phyloP scores from a whole-genome alignment of 2,329 filamentous ascomycete species.

The Penicillium hordei region DNA sequence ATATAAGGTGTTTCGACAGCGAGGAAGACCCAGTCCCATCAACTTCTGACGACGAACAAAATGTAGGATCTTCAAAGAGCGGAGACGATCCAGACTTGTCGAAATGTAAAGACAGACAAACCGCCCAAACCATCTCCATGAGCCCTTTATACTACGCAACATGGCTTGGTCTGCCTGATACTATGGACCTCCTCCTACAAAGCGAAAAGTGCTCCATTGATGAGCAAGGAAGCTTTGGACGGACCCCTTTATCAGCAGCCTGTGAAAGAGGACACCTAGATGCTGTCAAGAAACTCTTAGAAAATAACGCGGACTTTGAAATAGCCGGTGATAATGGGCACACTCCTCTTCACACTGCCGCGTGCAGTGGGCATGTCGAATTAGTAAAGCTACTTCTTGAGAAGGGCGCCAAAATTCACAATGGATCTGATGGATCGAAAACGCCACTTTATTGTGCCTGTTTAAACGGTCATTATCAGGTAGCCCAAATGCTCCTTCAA shows the following conservation, averaged over 20 bases:
- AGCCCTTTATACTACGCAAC: conserved; percentile 9
- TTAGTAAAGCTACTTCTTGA: conserved; percentile 3
- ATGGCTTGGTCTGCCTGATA: conserved; percentile 1
- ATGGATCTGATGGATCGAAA: neutral
- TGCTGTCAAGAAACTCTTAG: neutral
- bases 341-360: neutral
- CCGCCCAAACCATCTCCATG: neutral
- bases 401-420: neutral
- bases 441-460: neutral
- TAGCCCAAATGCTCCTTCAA: neutral
- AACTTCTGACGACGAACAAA: no score
- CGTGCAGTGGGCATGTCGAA: neutral
- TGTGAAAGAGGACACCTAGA: neutral
- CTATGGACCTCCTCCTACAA: neutral
- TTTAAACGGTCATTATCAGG: neutral
- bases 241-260: neutral
- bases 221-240: neutral
- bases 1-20: neutral
- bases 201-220: neutral
- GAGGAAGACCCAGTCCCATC: no score
- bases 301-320: neutral
- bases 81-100: neutral
- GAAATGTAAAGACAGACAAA: neutral
- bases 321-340: neutral
- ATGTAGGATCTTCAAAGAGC: neutral